These are phyloP conservation scores for Phellinidium pouzarii DNA, from an alignment of 1,284 basidiomycete species.

Conservation along the genomic window DNA sequence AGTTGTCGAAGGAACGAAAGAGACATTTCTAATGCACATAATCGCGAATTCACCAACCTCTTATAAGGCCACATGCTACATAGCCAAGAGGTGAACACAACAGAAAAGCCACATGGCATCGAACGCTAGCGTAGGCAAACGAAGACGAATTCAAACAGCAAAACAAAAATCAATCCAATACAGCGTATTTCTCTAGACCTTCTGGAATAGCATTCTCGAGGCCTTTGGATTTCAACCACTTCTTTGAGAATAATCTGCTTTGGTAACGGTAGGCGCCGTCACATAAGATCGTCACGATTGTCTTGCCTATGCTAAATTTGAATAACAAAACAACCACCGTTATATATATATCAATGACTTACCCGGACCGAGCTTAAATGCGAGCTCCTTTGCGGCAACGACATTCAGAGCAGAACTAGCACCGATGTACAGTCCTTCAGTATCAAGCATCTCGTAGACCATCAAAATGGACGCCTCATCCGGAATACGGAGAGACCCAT, in stretches of 20 bases:
- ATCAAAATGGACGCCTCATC: constrained; percentile 90
- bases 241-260: constrained; percentile 90
- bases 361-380: constrained; percentile 80
- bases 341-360: constrained; percentile 22
- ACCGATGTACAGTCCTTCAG: constrained; percentile 95
- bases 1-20: background rate
- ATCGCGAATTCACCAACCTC: background rate
- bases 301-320: constrained; percentile 52
- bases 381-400: constrained; percentile 87
- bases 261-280: constrained; percentile 98
- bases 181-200: constrained; percentile 85
- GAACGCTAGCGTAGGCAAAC: background rate
- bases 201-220: constrained; percentile 78
- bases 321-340: background rate
- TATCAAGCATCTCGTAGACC: constrained; percentile 89
- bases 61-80: constrained; percentile 1
- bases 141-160: background rate
- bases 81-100: too few relatives aligned
- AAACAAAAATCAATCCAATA: constrained; percentile 58
- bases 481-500: constrained; percentile 80
- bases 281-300: constrained; percentile 85
- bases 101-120: too few relatives aligned
- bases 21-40: background rate
- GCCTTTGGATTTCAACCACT: constrained; percentile 85
- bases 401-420: constrained; percentile 95